These are phyloP conservation scores for Chenopodium album DNA, from an alignment of 148 eudicot genomes.

Conservation along the genomic window DNA sequence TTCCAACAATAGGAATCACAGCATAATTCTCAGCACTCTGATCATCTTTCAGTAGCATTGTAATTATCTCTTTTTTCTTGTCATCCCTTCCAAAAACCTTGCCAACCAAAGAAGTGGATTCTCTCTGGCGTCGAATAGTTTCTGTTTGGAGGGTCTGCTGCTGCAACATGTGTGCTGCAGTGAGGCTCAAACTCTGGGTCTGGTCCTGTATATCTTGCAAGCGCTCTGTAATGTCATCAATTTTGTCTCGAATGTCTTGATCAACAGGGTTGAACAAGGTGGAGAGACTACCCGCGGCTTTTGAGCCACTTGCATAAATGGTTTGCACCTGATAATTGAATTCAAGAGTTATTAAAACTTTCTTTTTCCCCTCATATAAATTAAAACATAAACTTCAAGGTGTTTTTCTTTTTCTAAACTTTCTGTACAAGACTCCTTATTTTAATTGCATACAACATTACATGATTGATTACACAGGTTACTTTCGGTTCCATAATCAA, in stretches of 20 bases:
- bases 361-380: no score
- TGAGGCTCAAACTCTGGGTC: no score
- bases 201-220: not conserved
- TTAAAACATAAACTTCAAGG: no score
- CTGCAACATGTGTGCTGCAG: not conserved
- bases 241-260: not conserved
- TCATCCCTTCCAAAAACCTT: conserved; percentile 2
- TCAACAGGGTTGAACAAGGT: not conserved
- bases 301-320: not conserved
- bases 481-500: no score
- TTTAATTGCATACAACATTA: no score
- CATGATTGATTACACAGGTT: no score
- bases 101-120: not conserved
- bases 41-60: not conserved
- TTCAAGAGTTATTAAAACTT: not conserved
- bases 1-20: not conserved
- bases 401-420: no score
- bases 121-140: not conserved
- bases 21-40: not conserved
- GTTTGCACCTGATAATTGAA: not conserved
- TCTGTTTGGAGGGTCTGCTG: not conserved
- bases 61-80: not conserved
- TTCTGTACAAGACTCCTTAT: no score
- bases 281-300: not conserved
- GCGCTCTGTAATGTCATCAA: not conserved